Base-by-base conservation (phyloP, 192 early-diverging fungal genomes). In the Podila epicladia region DNA sequence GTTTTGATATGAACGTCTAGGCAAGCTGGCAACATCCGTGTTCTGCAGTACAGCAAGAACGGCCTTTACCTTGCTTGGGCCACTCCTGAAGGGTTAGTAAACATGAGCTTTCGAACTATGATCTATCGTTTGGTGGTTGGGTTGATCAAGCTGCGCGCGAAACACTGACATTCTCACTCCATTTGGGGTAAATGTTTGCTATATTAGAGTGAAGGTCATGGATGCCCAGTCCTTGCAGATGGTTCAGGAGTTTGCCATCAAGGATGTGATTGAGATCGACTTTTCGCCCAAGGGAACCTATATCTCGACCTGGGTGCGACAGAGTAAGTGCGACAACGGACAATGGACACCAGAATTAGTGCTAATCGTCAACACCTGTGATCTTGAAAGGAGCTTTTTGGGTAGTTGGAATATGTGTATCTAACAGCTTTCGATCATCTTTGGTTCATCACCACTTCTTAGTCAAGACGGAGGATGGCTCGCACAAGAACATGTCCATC, bases 271-370 rank as follows among this genome's bases (percentile, higher is more conserved):
- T 65, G 96, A 96, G 87, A 89, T 95, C 35, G 93, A 87, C 74
- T 97, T 99, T 82, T 99, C 97, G 15, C 97, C 97, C 67, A 88
- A 87, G 66, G 95, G 94, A 68, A 96, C 90, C 33, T 99, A 92
- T 69, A 55, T 97, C 19, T 89, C 95, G n/a, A 97, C 95, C 41
- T 97, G 93, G 94, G 91, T 92, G 82, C 92, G 97, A 60, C 91
- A 88, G 71, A 88, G 92, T 92, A 85, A 82, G 85, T 62, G 35
- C 26, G 15, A 15, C 70, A 72, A 61, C 55, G 24, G 29, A 15
- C 41, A 45, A 17, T 45, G 15, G 41, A 45, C 41, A 11, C 35
- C 35, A 45, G 41, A 45, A 17, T 17, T 13, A 45, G 41, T 15
- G 17, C 41, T 15, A 37, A 9, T 37, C 41, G 15, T 45, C 13